Conservation (phyloP, 2,329 filamentous ascomycete genomes). For the Nemania serpens region DNA sequence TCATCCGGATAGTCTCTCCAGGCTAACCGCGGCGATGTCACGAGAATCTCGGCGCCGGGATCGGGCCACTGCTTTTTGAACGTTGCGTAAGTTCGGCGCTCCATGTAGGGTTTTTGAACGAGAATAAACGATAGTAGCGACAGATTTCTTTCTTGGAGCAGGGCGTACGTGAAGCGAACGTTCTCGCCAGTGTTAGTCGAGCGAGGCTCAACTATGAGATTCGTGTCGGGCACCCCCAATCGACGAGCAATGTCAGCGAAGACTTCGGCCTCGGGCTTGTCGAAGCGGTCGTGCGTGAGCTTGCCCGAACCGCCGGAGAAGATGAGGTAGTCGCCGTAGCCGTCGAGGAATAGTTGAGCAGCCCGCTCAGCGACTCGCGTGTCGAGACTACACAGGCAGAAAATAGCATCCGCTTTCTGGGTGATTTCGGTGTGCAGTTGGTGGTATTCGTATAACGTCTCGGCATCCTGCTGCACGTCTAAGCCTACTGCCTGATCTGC, state of each 20-base stretch:
- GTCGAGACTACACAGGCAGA: constrained; percentile 55
- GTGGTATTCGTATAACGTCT: constrained; percentile 51
- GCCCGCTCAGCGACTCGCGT: constrained; percentile 49
- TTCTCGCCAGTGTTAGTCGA: constrained; percentile 55
- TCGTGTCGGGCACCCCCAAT: constrained; percentile 47
- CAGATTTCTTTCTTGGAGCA: constrained; percentile 41
- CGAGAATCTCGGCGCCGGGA: constrained; percentile 40
- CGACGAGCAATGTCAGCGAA: constrained; percentile 48
- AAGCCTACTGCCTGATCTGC: background rate
- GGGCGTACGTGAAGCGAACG: constrained; percentile 48
- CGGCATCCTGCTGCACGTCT: constrained; percentile 41
- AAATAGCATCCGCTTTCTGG: constrained; percentile 47
- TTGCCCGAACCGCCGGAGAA: constrained; percentile 50
- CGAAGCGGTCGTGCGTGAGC: constrained; percentile 47
- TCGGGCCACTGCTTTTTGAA: constrained; percentile 54
- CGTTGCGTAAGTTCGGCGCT: constrained; percentile 51
- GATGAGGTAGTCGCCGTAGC: constrained; percentile 46
- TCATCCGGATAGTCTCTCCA: constrained; percentile 49
- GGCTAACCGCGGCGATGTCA: constrained; percentile 47
- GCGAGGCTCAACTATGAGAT: constrained; percentile 46
- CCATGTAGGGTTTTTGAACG: constrained; percentile 57
- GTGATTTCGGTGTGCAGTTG: constrained; percentile 45
- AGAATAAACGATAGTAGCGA: constrained; percentile 44
- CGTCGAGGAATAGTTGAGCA: constrained; percentile 49
- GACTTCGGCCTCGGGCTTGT: constrained; percentile 48